phyloP scores from a whole-genome alignment of 2,329 filamentous ascomycete species.

The Fusarium anguioides region DNA sequence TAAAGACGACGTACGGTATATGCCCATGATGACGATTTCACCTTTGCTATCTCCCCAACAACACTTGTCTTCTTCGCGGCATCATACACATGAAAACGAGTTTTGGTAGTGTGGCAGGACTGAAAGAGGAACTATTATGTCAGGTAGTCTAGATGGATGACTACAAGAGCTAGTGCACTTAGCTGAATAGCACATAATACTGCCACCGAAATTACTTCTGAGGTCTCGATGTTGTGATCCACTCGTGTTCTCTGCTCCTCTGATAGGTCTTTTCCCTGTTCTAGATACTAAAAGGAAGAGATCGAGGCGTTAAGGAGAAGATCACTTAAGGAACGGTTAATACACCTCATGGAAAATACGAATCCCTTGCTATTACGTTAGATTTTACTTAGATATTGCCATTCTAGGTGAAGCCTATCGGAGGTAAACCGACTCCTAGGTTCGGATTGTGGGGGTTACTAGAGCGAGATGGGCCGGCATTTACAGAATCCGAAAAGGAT shows the following conservation, averaged over 20 bases:
- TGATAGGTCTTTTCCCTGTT: neutral
- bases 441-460: constrained; percentile 14
- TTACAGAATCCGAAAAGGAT: constrained; percentile 10
- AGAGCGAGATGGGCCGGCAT: constrained; percentile 7
- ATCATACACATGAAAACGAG: constrained; percentile 11
- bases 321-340: too few species aligned
- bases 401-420: constrained; percentile 17
- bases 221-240: neutral
- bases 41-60: neutral
- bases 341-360: too few species aligned
- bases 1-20: neutral
- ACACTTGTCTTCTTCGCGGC: constrained; percentile 13
- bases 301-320: too few species aligned
- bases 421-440: constrained; percentile 7
- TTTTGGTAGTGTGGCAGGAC: constrained; percentile 11
- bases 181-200: neutral
- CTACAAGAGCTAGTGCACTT: neutral
- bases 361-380: neutral
- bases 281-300: too few species aligned
- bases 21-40: neutral
- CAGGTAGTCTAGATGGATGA: neutral
- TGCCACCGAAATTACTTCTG: neutral
- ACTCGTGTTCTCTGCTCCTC: too few species aligned
- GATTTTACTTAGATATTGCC: constrained; percentile 2
- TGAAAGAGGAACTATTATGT: neutral